Evolutionary conservation across 2,329 filamentous ascomycete genomes (phyloP).

Genomic region (Ceratocystis cubensis): DNA sequence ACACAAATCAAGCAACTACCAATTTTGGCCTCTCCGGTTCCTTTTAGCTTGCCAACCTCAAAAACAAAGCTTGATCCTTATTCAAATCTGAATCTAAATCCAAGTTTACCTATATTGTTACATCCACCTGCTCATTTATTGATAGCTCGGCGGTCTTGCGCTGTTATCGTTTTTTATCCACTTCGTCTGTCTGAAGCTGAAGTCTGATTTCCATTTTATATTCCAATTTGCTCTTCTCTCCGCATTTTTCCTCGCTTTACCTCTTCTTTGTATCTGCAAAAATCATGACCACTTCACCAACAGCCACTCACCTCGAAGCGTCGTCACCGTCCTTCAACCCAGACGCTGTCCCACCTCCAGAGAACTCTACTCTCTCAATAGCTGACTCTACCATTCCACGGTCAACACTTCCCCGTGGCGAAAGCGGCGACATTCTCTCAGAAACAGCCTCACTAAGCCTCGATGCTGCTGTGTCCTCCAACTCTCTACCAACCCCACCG

Average conservation of each 20-base stretch:
- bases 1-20: not conserved
- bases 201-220: not conserved
- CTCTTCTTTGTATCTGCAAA: not conserved
- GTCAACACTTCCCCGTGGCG: not conserved
- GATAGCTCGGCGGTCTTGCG: not conserved
- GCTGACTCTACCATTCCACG: conserved; percentile 11
- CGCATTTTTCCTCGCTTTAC: not conserved
- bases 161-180: not conserved
- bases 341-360: not conserved
- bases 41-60: not conserved
- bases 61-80: not conserved
- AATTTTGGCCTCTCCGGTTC: not conserved
- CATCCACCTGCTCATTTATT: not conserved
- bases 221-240: not conserved
- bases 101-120: too few species aligned
- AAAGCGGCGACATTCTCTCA: not conserved
- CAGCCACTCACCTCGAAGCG: not conserved
- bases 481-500: not conserved
- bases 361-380: not conserved
- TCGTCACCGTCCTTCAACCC: not conserved
- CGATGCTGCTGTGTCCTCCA: not conserved
- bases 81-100: not conserved
- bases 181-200: not conserved
- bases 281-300: not conserved
- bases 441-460: not conserved